Conservation (phyloP, 2,329 filamentous ascomycete genomes). For the Emergomyces pasteurianus region DNA sequence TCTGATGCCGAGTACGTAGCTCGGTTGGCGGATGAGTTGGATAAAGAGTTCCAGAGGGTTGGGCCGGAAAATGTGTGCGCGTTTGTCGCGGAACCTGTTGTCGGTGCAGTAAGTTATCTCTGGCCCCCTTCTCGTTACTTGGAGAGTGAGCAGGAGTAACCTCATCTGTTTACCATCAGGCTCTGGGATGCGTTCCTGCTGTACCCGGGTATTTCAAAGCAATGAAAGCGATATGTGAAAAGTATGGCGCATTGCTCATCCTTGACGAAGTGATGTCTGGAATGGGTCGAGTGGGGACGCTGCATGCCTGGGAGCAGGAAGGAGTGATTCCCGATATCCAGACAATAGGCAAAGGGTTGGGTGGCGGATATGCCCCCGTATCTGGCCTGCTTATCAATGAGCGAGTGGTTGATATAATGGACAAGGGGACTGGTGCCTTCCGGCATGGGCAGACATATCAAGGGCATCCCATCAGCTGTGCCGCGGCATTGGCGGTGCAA, state of each 20-base stretch:
- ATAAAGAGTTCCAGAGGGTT: conserved; percentile 51
- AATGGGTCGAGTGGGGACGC: conserved; percentile 45
- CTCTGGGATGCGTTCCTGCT: conserved; percentile 57
- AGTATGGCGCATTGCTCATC: conserved; percentile 61
- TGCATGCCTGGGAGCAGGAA: conserved; percentile 50
- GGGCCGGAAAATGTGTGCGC: conserved; percentile 57
- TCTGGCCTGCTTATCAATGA: conserved; percentile 43
- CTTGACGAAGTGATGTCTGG: conserved; percentile 67
- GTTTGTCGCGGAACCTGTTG: conserved; percentile 62
- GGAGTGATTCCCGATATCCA: conserved; percentile 48
- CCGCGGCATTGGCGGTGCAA: conserved; percentile 49
- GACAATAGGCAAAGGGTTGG: conserved; percentile 48
- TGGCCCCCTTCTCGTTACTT: too few relatives aligned
- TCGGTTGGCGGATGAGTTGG: conserved; percentile 52
- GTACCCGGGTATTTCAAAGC: conserved; percentile 57
- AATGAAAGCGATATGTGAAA: conserved; percentile 56
- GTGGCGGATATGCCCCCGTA: conserved; percentile 44
- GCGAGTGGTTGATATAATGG: conserved; percentile 37
- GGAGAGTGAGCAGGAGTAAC: not conserved
- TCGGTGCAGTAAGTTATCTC: conserved; percentile 47
- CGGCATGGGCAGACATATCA: conserved; percentile 50
- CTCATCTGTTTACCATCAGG: conserved; percentile 23
- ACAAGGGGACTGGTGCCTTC: conserved; percentile 39
- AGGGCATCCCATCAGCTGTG: conserved; percentile 46
- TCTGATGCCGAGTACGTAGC: conserved; percentile 47